Evolutionary conservation across 2,329 filamentous ascomycete species (phyloP).

Genomic region (Cytospora chrysosperma): DNA sequence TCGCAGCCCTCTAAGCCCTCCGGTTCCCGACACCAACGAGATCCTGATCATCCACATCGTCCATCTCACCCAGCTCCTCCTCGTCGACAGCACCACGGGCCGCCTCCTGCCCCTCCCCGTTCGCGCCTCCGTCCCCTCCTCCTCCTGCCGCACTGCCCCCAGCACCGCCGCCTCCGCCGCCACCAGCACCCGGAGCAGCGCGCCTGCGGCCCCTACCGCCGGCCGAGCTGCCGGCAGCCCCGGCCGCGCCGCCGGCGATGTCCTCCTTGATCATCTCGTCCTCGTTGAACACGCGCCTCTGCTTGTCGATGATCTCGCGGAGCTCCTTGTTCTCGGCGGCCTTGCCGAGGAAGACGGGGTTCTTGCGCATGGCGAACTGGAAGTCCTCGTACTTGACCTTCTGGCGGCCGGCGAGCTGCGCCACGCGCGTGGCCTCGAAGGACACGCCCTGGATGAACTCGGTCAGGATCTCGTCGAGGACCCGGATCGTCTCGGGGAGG

Average conservation of each 20-base stretch:
- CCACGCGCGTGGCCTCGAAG: conserved; percentile 83
- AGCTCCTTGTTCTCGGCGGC: conserved; percentile 88
- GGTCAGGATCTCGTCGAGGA: conserved; percentile 92
- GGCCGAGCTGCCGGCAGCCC: neutral
- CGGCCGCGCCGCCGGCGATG: neutral
- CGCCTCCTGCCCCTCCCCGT: neutral
- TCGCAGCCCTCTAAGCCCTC: conserved; percentile 16
- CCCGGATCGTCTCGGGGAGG: conserved; percentile 78
- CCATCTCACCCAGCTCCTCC: conserved; percentile 25
- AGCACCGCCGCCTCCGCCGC: neutral
- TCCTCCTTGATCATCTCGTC: conserved; percentile 46
- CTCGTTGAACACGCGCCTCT: conserved; percentile 71
- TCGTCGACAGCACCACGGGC: conserved; percentile 18
- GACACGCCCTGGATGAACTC: conserved; percentile 95
- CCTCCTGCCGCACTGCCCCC: neutral
- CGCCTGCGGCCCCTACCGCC: conserved; percentile 19
- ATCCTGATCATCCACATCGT: conserved; percentile 22
- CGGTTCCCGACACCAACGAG: conserved; percentile 18
- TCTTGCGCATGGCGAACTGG: conserved; percentile 86
- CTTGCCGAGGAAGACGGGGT: conserved; percentile 81
- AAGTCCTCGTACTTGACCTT: conserved; percentile 99
- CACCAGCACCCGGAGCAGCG: conserved; percentile 4
- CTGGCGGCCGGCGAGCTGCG: conserved; percentile 82
- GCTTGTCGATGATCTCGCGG: conserved; percentile 81
- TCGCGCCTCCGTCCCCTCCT: conserved; percentile 2